Percentiles rank a stretch among this genome's conserved stretches.
These are phyloP conservation scores for Globisporangium echinulatum DNA, from an alignment of 352 stramenopile species.

Conservation along the genomic window DNA sequence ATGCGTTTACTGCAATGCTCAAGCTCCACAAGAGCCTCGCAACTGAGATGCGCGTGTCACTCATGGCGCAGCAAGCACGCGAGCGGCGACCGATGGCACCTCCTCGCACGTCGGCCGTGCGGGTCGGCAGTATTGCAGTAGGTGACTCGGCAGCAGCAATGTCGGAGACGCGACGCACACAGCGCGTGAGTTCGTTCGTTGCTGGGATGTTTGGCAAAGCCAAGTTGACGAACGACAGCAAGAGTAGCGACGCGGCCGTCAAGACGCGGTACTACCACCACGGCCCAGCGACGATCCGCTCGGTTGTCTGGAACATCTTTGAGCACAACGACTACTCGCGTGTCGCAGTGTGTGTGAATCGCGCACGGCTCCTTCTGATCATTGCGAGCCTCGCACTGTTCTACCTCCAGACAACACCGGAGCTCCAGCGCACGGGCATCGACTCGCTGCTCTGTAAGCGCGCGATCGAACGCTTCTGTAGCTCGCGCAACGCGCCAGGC, in stretches of 20 bases:
- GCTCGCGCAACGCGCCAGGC: slow-evolving; percentile 19
- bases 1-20: slow-evolving; percentile 16
- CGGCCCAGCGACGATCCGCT: slow-evolving; percentile 21
- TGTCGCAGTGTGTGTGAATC: slow-evolving; percentile 18
- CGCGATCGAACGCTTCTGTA: slow-evolving; percentile 35
- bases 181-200: slow-evolving; percentile 5
- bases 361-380: slow-evolving; percentile 24
- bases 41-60: background rate
- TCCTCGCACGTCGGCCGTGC: no score
- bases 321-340: slow-evolving; percentile 33
- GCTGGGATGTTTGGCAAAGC: slow-evolving; percentile 16
- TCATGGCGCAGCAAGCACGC: slow-evolving; percentile 6
- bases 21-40: slow-evolving; percentile 22
- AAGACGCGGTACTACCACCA: slow-evolving; percentile 20
- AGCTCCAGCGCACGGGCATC: slow-evolving; percentile 39
- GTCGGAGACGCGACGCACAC: background rate
- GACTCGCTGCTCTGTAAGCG: slow-evolving; percentile 31
- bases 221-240: slow-evolving; percentile 7
- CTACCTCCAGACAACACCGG: slow-evolving; percentile 46
- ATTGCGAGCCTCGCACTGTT: slow-evolving; percentile 42
- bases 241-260: slow-evolving; percentile 5
- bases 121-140: no score
- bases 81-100: background rate
- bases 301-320: slow-evolving; percentile 34
- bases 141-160: no score